Evolutionary conservation across 2,329 filamentous ascomycete species (phyloP).

Genomic region (Colletotrichum cereale): DNA sequence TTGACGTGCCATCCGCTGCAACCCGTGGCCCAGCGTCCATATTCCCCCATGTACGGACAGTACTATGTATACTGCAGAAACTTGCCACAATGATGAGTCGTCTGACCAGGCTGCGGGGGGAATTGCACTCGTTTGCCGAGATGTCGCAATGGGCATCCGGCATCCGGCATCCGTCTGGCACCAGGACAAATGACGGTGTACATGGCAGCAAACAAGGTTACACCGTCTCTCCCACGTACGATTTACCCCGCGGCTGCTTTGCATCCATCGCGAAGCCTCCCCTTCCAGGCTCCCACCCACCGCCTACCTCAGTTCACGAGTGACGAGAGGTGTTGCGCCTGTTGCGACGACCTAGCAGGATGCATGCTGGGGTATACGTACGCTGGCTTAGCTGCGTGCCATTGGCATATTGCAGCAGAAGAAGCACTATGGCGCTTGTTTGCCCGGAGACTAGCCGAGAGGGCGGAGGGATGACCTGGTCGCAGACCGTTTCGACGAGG

Average conservation of each 20-base stretch:
- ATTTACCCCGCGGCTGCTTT: conserved; percentile 28
- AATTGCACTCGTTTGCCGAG: neutral
- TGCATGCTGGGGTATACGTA: neutral
- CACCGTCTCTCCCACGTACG: conserved; percentile 7
- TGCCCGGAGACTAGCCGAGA: conserved; percentile 17
- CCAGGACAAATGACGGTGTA: conserved; percentile 24
- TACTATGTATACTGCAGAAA: conserved; percentile 1
- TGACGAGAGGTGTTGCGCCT: conserved; percentile 26
- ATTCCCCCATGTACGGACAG: neutral
- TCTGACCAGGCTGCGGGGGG: neutral
- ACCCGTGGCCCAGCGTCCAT: conserved; percentile 15
- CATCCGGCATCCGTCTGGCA: neutral
- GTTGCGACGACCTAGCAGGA: conserved; percentile 14
- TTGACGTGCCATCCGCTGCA: conserved; percentile 22
- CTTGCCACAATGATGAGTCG: conserved; percentile 5
- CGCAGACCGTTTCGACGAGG: neutral
- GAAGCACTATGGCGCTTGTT: neutral
- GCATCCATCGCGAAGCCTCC: neutral
- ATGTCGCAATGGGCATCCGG: neutral
- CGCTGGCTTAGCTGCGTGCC: neutral
- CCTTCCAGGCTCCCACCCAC: neutral
- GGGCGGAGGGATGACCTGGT: neutral
- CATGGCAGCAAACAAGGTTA: neutral
- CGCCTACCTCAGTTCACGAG: neutral
- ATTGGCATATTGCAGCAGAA: neutral